These are phyloP conservation scores for Gentiana straminea DNA, from an alignment of 257 asterid species.

Conservation along the genomic window DNA sequence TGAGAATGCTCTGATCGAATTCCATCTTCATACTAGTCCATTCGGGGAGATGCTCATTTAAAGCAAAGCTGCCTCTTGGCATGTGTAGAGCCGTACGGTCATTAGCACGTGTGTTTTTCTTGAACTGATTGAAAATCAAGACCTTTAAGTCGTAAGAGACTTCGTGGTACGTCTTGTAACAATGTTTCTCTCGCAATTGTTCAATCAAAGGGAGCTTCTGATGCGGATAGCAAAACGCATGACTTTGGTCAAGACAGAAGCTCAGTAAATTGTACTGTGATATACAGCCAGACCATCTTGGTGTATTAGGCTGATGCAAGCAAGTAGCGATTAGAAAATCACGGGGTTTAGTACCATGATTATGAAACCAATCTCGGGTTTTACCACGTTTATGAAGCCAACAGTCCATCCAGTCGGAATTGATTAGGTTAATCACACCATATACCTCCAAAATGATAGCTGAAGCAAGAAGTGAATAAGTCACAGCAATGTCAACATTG, in stretches of 20 bases:
- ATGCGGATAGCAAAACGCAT: constrained; percentile 1
- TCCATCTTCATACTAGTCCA: constrained; percentile 14
- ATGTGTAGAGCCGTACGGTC: constrained; percentile 15
- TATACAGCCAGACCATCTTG: constrained; percentile 38
- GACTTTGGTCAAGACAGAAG: constrained; percentile 21
- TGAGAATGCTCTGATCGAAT: constrained; percentile 34
- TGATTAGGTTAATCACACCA: constrained; percentile 9
- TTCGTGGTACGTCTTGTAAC: constrained; percentile 21
- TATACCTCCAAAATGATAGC: constrained; percentile 28
- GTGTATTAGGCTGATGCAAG: constrained; percentile 5
- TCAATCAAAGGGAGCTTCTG: constrained; percentile 14
- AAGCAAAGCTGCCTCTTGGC: constrained; percentile 19
- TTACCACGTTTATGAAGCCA: constrained; percentile 14
- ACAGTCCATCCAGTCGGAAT: constrained; percentile 29
- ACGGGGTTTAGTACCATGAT: neutral
- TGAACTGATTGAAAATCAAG: constrained; percentile 13
- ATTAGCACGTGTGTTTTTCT: neutral
- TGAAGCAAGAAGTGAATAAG: constrained; percentile 24
- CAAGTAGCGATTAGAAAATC: constrained; percentile 1
- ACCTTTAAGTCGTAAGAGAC: constrained; percentile 16
- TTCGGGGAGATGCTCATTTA: constrained; percentile 1
- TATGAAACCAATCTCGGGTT: constrained; percentile 5
- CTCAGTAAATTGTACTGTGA: constrained; percentile 32
- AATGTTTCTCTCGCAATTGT: constrained; percentile 25
- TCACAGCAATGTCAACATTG: constrained; percentile 19